Percentiles rank a stretch among this genome's conserved stretches.
Evolutionary conservation across 768 basidiomycete species (phyloP).

Genomic region (Pleurotus ostreatus): DNA sequence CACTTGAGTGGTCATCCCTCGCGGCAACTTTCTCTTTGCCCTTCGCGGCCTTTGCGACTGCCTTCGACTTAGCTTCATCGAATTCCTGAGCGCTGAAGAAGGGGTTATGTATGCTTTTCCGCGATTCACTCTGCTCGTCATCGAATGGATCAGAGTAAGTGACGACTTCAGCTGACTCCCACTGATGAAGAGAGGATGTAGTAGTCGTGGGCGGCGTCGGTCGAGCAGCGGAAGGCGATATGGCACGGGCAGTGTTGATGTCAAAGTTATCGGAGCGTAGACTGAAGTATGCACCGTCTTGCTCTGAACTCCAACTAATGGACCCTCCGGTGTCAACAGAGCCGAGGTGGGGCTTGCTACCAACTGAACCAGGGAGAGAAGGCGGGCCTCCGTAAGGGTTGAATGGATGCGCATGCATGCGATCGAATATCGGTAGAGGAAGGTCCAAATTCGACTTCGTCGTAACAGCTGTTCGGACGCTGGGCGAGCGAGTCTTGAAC

Average conservation of each 20-base stretch:
- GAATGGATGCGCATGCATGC: constrained; percentile 44
- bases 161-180: constrained; percentile 69
- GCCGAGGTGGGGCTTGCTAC: constrained; percentile 28
- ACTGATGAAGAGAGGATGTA: constrained; percentile 45
- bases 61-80: constrained; percentile 1
- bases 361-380: constrained; percentile 36
- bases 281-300: constrained; percentile 40
- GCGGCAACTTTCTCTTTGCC: neutral
- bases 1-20: neutral
- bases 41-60: neutral
- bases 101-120: constrained; percentile 1
- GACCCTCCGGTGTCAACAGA: constrained; percentile 37
- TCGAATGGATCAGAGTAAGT: constrained; percentile 22
- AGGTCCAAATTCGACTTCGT: constrained; percentile 33
- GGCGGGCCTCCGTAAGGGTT: constrained; percentile 53
- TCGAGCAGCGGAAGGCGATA: constrained; percentile 52
- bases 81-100: constrained; percentile 7
- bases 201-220: constrained; percentile 56
- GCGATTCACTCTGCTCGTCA: neutral
- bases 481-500: constrained; percentile 60
- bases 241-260: constrained; percentile 32
- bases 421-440: constrained; percentile 31
- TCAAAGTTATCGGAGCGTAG: constrained; percentile 45
- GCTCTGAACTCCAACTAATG: constrained; percentile 54
- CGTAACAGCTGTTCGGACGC: constrained; percentile 49